Evolutionary conservation across 495 filamentous ascomycete species (phyloP).

Genomic region (Lindgomyces ingoldianus): DNA sequence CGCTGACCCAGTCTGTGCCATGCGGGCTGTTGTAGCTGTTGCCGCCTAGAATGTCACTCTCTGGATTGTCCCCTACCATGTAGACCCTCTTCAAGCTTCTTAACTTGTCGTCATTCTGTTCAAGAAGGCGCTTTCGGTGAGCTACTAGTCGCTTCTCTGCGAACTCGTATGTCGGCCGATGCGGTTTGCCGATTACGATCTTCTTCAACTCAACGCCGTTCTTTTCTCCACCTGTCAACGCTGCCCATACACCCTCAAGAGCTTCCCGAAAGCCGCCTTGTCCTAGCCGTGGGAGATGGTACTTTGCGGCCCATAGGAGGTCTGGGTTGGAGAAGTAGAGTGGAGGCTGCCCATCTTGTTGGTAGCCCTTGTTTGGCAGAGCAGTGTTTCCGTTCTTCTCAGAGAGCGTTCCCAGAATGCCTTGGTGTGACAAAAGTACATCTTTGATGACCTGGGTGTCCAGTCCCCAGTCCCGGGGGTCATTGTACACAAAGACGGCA

Average conservation of each 20-base stretch:
- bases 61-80: conserved; percentile 98
- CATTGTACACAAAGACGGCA: conserved; percentile 86
- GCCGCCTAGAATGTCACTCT: conserved; percentile 87
- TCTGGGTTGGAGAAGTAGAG: conserved; percentile 91
- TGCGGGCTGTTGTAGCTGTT: conserved; percentile 67
- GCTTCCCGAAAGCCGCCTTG: conserved; percentile 90
- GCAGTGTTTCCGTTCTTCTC: conserved; percentile 54
- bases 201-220: conserved; percentile 61
- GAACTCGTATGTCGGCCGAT: conserved; percentile 72
- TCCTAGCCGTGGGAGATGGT: conserved; percentile 84
- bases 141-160: conserved; percentile 70
- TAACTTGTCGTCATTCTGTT: conserved; percentile 39
- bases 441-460: conserved; percentile 81
- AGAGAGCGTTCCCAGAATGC: conserved; percentile 76
- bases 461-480: conserved; percentile 92
- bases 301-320: conserved; percentile 79
- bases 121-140: conserved; percentile 56
- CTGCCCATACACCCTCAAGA: conserved; percentile 73
- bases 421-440: conserved; percentile 70
- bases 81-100: conserved; percentile 68
- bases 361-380: conserved; percentile 72
- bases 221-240: conserved; percentile 63
- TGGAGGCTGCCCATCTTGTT: conserved; percentile 73
- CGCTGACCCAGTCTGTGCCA: conserved; percentile 73
- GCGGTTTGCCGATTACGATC: conserved; percentile 82